These are phyloP conservation scores for Hypoxylon cercidicola DNA, from an alignment of 495 filamentous ascomycete species.

Conservation along the genomic window DNA sequence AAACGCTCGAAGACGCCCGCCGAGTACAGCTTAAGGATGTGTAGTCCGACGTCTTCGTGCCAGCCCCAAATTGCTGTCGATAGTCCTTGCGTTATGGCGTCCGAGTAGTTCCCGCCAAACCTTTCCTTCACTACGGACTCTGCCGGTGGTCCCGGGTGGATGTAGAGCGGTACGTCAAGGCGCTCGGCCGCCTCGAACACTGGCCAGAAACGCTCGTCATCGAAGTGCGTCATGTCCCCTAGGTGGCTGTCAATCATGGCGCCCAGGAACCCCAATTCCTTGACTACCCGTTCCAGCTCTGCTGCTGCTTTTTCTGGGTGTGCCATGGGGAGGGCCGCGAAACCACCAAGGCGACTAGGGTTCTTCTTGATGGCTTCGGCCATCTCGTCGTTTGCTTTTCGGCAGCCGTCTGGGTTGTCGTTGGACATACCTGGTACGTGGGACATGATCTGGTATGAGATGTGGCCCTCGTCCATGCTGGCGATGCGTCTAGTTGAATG, in stretches of 20 bases:
- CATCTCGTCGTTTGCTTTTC: constrained; percentile 64
- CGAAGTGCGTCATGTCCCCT: constrained; percentile 59
- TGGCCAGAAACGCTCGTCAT: constrained; percentile 47
- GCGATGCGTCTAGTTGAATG: constrained; percentile 56
- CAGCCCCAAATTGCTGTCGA: constrained; percentile 55
- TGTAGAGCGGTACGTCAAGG: constrained; percentile 67
- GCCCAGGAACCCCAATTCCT: constrained; percentile 62
- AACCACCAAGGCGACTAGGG: constrained; percentile 61
- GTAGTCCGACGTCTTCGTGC: constrained; percentile 59
- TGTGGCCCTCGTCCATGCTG: constrained; percentile 61
- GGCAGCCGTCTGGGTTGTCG: constrained; percentile 50
- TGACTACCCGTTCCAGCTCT: constrained; percentile 59
- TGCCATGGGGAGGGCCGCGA: constrained; percentile 64
- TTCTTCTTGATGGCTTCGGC: constrained; percentile 56
- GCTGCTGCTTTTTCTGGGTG: constrained; percentile 55
- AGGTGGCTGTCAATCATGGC: constrained; percentile 66
- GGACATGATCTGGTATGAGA: constrained; percentile 68
- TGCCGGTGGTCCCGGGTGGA: constrained; percentile 63
- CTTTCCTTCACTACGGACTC: constrained; percentile 43
- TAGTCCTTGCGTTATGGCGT: constrained; percentile 47
- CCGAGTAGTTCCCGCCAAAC: constrained; percentile 57
- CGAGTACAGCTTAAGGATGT: constrained; percentile 47
- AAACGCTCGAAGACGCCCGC: constrained; percentile 60
- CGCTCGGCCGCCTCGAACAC: constrained; percentile 61
- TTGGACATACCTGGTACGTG: constrained; percentile 55